phyloP scores from a whole-genome alignment of 306 rosid species.

The Luffa acutangula region DNA sequence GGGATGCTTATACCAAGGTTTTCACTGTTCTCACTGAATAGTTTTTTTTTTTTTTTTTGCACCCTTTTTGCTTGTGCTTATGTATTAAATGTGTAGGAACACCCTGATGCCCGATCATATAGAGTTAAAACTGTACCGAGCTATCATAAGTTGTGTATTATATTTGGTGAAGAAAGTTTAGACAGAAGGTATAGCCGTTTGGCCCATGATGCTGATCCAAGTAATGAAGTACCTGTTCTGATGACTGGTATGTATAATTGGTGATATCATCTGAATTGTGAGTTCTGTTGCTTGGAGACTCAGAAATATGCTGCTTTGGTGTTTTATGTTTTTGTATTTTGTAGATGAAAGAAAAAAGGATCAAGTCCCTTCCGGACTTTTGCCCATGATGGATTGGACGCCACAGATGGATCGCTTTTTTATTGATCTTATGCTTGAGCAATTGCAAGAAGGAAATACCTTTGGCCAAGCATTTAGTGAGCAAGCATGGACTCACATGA shows the following conservation, averaged over 20 bases:
- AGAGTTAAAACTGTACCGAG: conserved; percentile 70
- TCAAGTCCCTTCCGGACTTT: conserved; percentile 11
- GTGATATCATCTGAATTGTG: not conserved
- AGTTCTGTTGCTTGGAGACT: not conserved
- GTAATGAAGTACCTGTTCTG: conserved; percentile 22
- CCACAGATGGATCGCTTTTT: conserved; percentile 35
- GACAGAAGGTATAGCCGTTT: conserved; percentile 45
- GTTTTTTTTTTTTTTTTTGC: not conserved
- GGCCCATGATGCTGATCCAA: conserved; percentile 32
- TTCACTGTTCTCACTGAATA: conserved; percentile 9
- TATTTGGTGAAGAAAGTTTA: conserved; percentile 48
- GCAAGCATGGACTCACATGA: conserved; percentile 48
- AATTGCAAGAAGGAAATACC: conserved; percentile 33
- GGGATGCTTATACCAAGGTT: conserved; percentile 68
- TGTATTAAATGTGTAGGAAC: conserved; percentile 34
- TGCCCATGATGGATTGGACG: conserved; percentile 40
- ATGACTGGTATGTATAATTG: conserved; percentile 26
- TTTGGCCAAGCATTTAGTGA: conserved; percentile 33
- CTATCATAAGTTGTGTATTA: conserved; percentile 44
- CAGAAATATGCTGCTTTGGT: not conserved
- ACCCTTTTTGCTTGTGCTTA: conserved; percentile 16
- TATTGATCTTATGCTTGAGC: conserved; percentile 48
- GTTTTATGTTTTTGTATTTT: conserved; percentile 13
- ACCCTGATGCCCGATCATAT: conserved; percentile 60
- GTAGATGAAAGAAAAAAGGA: conserved; percentile 31